These are phyloP conservation scores for Phialophora expanda DNA, from an alignment of 2,329 filamentous ascomycete genomes.

Conservation along the genomic window DNA sequence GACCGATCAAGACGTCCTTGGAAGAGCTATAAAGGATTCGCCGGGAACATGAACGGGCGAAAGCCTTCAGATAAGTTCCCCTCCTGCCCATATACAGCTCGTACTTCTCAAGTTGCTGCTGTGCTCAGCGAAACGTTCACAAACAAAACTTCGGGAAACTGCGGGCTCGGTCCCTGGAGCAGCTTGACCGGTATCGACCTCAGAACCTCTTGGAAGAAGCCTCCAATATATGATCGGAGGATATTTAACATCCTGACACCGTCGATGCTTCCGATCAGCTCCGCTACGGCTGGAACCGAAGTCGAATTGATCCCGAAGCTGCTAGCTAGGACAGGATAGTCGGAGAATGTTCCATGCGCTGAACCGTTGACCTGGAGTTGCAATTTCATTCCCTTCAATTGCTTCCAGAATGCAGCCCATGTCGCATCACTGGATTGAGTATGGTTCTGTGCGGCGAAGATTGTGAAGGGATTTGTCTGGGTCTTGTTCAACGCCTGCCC, in stretches of 20 bases:
- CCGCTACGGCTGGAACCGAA: slow-evolving; percentile 9
- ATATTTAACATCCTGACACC: slow-evolving; percentile 30
- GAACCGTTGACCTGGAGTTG: slow-evolving; percentile 30
- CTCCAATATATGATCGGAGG: slow-evolving; percentile 32
- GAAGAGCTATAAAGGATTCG: background rate
- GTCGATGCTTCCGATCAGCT: slow-evolving; percentile 32
- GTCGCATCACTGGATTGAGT: slow-evolving; percentile 28
- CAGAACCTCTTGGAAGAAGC: slow-evolving; percentile 33
- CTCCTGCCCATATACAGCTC: background rate
- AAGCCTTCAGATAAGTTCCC: background rate
- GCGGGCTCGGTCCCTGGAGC: slow-evolving; percentile 28
- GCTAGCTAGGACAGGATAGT: slow-evolving; percentile 35
- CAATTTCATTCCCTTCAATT: slow-evolving; percentile 30
- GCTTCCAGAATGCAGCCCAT: slow-evolving; percentile 34
- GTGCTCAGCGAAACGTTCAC: slow-evolving; percentile 12
- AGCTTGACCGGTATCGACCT: slow-evolving; percentile 27
- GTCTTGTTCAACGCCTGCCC: slow-evolving; percentile 23
- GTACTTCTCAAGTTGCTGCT: background rate
- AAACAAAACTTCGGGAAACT: slow-evolving; percentile 36
- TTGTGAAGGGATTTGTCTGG: slow-evolving; percentile 30
- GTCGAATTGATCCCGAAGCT: slow-evolving; percentile 22
- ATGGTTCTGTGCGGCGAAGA: slow-evolving; percentile 31
- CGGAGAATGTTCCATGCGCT: slow-evolving; percentile 35
- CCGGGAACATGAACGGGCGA: background rate
- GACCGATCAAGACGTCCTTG: background rate